Percentiles rank a stretch among this genome's conserved stretches.
Conservation (phyloP, 2,329 filamentous ascomycete genomes). For the Diplocarpon mali region DNA sequence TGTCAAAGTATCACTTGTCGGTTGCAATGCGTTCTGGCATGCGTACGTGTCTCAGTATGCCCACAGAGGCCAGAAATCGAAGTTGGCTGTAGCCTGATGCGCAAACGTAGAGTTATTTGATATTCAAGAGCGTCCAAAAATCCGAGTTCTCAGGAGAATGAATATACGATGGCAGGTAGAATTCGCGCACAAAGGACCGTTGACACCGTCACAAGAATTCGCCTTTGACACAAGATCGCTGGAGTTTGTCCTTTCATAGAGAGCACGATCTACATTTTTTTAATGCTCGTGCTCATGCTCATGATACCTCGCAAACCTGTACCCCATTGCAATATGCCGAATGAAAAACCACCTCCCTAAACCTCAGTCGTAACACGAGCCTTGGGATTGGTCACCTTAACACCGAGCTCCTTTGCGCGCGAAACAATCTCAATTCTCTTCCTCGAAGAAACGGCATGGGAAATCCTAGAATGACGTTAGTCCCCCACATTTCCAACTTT, state of each 20-base stretch:
- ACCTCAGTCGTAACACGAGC: conserved; percentile 96
- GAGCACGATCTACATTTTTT: conserved; percentile 26
- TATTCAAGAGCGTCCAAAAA: too few relatives aligned
- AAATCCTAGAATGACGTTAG: conserved; percentile 59
- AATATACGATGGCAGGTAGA: too few relatives aligned
- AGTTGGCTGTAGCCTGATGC: too few relatives aligned
- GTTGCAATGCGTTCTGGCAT: too few relatives aligned
- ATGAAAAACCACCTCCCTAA: conserved; percentile 35
- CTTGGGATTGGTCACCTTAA: conserved; percentile 99
- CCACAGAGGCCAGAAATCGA: too few relatives aligned
- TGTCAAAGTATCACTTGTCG: too few relatives aligned
- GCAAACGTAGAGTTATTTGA: too few relatives aligned
- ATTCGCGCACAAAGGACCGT: too few relatives aligned
- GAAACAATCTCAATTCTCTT: conserved; percentile 98
- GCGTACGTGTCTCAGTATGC: too few relatives aligned
- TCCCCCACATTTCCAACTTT: conserved; percentile 6
- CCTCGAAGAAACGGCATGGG: conserved; percentile 92
- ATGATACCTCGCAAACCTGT: conserved; percentile 26
- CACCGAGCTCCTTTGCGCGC: conserved; percentile 93
- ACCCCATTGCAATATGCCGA: conserved; percentile 24
- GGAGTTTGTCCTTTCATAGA: conserved; percentile 24
- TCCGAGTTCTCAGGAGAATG: too few relatives aligned
- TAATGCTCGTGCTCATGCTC: conserved; percentile 23
- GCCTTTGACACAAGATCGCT: conserved; percentile 8
- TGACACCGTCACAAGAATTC: not conserved